Conservation (phyloP, 1,284 basidiomycete genomes). For the Ceratobasidium sp. region DNA sequence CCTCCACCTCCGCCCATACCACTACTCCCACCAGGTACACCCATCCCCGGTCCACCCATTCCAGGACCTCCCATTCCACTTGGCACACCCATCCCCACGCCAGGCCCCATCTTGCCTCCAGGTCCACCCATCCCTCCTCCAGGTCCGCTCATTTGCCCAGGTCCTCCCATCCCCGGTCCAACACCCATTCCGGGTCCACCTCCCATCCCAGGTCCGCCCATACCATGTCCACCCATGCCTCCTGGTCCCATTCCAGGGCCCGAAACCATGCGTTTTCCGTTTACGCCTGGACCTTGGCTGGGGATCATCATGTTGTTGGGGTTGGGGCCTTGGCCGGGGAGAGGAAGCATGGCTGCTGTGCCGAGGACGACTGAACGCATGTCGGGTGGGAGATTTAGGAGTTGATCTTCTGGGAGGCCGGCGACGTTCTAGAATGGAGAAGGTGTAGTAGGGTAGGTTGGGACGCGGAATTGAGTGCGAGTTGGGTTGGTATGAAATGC, state of each 20-base stretch:
- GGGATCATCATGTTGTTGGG: constrained; percentile 53
- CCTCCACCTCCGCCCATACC: constrained; percentile 25
- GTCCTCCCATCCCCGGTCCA: constrained; percentile 61
- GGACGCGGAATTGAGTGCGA: neutral
- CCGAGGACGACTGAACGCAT: constrained; percentile 83
- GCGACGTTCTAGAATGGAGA: constrained; percentile 72
- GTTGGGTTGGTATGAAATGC: constrained; percentile 4
- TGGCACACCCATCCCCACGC: constrained; percentile 29
- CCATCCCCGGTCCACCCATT: constrained; percentile 48
- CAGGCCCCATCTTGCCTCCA: constrained; percentile 30
- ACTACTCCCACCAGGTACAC: neutral
- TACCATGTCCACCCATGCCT: constrained; percentile 61
- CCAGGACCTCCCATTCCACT: constrained; percentile 47
- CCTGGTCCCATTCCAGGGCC: constrained; percentile 56
- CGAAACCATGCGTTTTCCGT: constrained; percentile 56
- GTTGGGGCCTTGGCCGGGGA: constrained; percentile 59
- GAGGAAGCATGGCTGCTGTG: constrained; percentile 78
- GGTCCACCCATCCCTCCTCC: constrained; percentile 58
- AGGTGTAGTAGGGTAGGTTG: neutral
- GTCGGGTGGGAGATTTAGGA: constrained; percentile 74
- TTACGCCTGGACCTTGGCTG: constrained; percentile 65
- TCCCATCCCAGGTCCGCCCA: constrained; percentile 62
- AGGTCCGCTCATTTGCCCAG: constrained; percentile 43
- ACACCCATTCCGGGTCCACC: constrained; percentile 47
- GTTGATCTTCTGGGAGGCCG: constrained; percentile 84